Base-by-base conservation (phyloP, 805 yeast species). In the Nakazawaea ernobii region DNA sequence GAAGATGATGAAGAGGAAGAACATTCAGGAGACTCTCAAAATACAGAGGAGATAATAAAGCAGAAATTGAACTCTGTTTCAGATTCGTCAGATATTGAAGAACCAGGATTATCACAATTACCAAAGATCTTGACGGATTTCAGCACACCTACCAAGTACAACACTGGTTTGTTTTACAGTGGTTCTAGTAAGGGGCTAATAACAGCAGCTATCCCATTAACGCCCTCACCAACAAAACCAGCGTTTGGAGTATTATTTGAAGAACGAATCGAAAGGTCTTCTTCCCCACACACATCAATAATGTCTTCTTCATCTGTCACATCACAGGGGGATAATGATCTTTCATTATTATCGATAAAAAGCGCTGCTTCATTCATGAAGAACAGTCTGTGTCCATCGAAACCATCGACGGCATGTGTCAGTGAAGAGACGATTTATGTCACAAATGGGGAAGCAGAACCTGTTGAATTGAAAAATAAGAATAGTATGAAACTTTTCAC, bases 201-300 rank as follows among this genome's bases (percentile, higher is more conserved):
- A 5, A 47, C 46, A 11, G 43, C 46, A 8, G 43, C 43, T 10
- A 42, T 47, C 10, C 49, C 49, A 14, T 14, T 26, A 9, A 32
- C 49, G 3, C 46, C 49, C 2, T 47, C 49, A 15, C 49, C 49
- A 7, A 39, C 49, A 6, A 47, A 47, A 42, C 43, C 49, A 9
- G 43, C 39, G 3, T 42, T 47, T 36, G 49, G 49, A 13, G 4
- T 46, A 9, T 29, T 28, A 7, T 17, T n/a, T 9, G 42, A 29
- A 30, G 33, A 29, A 8, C 8, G 17, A 28, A 26, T 8, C 2
- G 35, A 28, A 8, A 17, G 15, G 26, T 14, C 14, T 6, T 13
- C 24, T 8, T 39, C 32, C 4, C n/a, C 32, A 4, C 26, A 8
- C 15, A 10, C 26, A 6, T 43, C 46, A 32, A 15, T 40, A 10